Base-by-base conservation (phyloP, 768 basidiomycete genomes). In the Ramaria rubella region DNA sequence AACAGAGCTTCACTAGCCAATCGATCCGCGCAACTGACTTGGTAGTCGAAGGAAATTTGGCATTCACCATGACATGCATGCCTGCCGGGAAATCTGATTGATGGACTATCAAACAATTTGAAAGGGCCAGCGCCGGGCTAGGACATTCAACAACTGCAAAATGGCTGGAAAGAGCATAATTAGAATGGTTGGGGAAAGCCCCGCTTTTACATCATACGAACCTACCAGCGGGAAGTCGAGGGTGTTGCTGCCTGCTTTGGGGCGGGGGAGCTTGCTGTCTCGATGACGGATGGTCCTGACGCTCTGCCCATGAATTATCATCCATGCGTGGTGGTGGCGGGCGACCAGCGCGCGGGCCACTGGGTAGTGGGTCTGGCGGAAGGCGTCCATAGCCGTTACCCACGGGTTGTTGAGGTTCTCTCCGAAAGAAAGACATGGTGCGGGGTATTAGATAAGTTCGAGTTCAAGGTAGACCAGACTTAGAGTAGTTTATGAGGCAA, bases 81-180 rank as follows among this genome's bases (percentile, higher is more conserved):
- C 84, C 82, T 14, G 81, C 72, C 7, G 71, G 69, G 64, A 94
- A 94, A 69, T 96, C 92, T 4, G 76, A 72, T 1, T 86, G 82
- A 68, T 89, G 75, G 27, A 91, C 90, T 43, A 94, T 81, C 15
- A 95, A 67, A 62, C 90, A 84, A 68, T 94, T 95, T 17, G 82
- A 79, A 58, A 92, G 74, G 0, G 92, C 93, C 24, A 92, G 77
- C 1, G 77, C 69, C 49, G 85, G 81, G 56, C 75, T 82, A 0
- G 90, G 87, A 54, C 81, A 78, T 17, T 73, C 68, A 4, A 80
- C 80, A 52, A 92, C 83, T 26, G 64, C 68, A 62, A 76, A 87
- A 49, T 81, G 84, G 50, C 7, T 14, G 19, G n/a, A 27, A 26
- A 21, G 21, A 15, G 17, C 5, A n/a, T 33, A 14, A 12, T 24